Conservation (phyloP, 495 filamentous ascomycete genomes). For the Parmelia sp. region DNA sequence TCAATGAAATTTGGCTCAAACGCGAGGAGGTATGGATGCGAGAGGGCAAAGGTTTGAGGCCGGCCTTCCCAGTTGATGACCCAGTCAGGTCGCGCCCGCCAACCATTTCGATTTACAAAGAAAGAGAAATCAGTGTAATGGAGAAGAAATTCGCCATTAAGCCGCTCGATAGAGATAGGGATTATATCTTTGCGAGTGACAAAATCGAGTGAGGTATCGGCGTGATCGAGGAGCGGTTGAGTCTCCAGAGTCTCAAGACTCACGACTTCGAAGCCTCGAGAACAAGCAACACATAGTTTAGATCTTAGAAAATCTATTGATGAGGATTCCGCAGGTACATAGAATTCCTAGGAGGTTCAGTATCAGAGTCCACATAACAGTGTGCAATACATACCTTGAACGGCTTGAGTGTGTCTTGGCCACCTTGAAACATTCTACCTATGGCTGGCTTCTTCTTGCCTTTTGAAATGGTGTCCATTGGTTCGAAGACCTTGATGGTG, state of each 20-base stretch:
- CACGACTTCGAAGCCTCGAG: slow-evolving; percentile 94
- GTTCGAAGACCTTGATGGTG: slow-evolving; percentile 97
- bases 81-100: slow-evolving; percentile 94
- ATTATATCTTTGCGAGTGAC: slow-evolving; percentile 88
- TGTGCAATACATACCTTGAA: slow-evolving; percentile 60
- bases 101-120: slow-evolving; percentile 98
- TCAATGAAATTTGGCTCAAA: slow-evolving; percentile 99
- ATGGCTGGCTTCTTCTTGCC: slow-evolving; percentile 88
- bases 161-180: slow-evolving; percentile 95
- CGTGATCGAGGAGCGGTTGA: slow-evolving; percentile 93
- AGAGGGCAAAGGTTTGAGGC: slow-evolving; percentile 84
- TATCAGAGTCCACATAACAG: no score
- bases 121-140: slow-evolving; percentile 98
- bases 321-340: slow-evolving; percentile 92
- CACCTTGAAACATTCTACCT: slow-evolving; percentile 87
- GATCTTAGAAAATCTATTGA: slow-evolving; percentile 96
- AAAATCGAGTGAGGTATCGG: slow-evolving; percentile 96
- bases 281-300: slow-evolving; percentile 93
- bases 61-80: slow-evolving; percentile 94
- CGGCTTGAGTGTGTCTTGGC: slow-evolving; percentile 87
- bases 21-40: slow-evolving; percentile 90
- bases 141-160: slow-evolving; percentile 93
- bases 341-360: slow-evolving; percentile 63
- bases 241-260: slow-evolving; percentile 94
- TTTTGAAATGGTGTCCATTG: slow-evolving; percentile 82